These are phyloP conservation scores for Fusarium pseudonygamai DNA, from an alignment of 2,329 filamentous ascomycete genomes.

Conservation along the genomic window DNA sequence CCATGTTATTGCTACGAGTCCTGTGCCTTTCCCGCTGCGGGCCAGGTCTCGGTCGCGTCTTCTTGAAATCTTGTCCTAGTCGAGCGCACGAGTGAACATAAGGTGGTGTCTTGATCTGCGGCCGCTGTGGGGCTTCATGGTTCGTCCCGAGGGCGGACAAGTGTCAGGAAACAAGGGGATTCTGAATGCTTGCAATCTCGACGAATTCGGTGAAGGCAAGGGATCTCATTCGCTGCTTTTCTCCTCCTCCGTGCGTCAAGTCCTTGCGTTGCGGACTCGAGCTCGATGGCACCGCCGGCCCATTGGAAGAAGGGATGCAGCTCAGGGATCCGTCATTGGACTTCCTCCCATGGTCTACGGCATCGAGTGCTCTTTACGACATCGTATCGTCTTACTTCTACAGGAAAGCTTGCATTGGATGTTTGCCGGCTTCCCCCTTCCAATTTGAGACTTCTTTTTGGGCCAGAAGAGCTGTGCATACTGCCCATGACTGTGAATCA, in stretches of 20 bases:
- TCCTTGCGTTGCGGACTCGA: constrained; percentile 26
- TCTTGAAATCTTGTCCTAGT: constrained; percentile 33
- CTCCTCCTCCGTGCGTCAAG: constrained; percentile 32
- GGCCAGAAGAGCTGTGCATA: constrained; percentile 6
- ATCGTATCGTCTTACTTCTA: constrained; percentile 15
- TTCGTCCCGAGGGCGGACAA: constrained; percentile 52
- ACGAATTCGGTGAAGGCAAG: constrained; percentile 50
- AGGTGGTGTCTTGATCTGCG: constrained; percentile 51
- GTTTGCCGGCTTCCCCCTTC: constrained; percentile 10
- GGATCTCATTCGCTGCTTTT: constrained; percentile 46
- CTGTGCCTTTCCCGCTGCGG: constrained; percentile 45
- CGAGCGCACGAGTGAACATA: constrained; percentile 35
- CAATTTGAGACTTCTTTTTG: neutral
- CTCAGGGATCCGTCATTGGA: constrained; percentile 19
- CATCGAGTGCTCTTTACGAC: constrained; percentile 15
- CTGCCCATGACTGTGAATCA: constrained; percentile 1
- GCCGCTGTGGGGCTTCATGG: constrained; percentile 52
- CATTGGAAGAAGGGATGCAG: constrained; percentile 26
- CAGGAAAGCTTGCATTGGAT: constrained; percentile 5
- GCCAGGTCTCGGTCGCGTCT: constrained; percentile 40
- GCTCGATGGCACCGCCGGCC: constrained; percentile 16
- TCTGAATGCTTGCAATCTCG: constrained; percentile 43
- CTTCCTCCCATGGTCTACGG: constrained; percentile 15
- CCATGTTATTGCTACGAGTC: constrained; percentile 41
- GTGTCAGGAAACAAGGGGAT: constrained; percentile 49